Evolutionary conservation across 805 yeast species (phyloP).

Genomic region (Candida suzukii): DNA sequence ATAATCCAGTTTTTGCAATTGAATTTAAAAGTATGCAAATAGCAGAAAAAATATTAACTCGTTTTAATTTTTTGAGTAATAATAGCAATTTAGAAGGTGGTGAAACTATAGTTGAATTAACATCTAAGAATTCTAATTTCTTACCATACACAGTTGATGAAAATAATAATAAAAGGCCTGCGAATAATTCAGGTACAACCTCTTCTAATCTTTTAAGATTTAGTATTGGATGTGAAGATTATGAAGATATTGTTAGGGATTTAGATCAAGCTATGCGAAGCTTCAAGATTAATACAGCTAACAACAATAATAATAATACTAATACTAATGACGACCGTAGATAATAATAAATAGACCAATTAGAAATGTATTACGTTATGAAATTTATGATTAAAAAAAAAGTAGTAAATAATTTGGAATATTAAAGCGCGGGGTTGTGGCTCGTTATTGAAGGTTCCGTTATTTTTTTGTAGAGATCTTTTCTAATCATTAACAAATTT

Average conservation of each 20-base stretch:
- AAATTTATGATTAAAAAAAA: too few relatives aligned
- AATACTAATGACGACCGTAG: too few relatives aligned
- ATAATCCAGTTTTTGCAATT: constrained; percentile 43
- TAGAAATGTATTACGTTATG: too few relatives aligned
- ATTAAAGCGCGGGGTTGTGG: too few relatives aligned
- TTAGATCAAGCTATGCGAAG: constrained; percentile 31
- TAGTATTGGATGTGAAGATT: constrained; percentile 49
- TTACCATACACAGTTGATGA: constrained; percentile 4
- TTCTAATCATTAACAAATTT: too few relatives aligned
- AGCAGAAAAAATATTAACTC: constrained; percentile 35
- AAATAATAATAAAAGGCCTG: neutral
- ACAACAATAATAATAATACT: too few relatives aligned
- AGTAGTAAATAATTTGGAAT: too few relatives aligned
- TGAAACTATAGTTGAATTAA: constrained; percentile 46
- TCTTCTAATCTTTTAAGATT: constrained; percentile 32
- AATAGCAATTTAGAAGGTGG: constrained; percentile 42
- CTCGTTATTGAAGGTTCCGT: too few relatives aligned
- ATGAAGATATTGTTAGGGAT: constrained; percentile 43
- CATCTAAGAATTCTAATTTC: constrained; percentile 27
- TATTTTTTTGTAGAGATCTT: too few relatives aligned
- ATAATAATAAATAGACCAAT: too few relatives aligned
- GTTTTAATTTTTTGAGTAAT: constrained; percentile 41
- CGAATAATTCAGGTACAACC: too few relatives aligned
- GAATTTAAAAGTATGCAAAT: constrained; percentile 26
- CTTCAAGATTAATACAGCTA: neutral